phyloP scores from a whole-genome alignment of 2,329 filamentous ascomycete genomes.

The Cladobotryum mycophilum region DNA sequence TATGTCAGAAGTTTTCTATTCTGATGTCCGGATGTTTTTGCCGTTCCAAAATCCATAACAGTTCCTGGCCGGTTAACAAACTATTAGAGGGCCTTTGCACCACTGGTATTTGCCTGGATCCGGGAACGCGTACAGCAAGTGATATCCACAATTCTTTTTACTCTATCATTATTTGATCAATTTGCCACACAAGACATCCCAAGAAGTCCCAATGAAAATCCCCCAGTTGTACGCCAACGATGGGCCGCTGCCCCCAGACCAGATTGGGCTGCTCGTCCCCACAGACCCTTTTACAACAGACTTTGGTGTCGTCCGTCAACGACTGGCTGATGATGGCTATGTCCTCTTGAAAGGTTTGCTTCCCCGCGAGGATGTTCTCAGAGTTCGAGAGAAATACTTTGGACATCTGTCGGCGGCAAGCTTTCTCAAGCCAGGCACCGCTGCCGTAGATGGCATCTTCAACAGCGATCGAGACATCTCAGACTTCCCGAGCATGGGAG shows the following conservation, averaged over 20 bases:
- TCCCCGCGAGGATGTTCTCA: constrained; percentile 46
- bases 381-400: constrained; percentile 48
- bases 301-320: constrained; percentile 39
- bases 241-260: neutral
- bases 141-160: too few species aligned
- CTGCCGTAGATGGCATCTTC: constrained; percentile 49
- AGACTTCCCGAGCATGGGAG: constrained; percentile 36
- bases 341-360: constrained; percentile 49
- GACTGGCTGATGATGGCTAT: constrained; percentile 39
- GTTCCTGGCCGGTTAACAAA: too few species aligned
- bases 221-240: neutral
- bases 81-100: too few species aligned
- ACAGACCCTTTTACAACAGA: constrained; percentile 24
- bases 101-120: too few species aligned
- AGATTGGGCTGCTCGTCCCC: neutral
- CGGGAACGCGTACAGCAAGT: too few species aligned
- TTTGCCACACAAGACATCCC: too few species aligned
- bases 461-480: constrained; percentile 9
- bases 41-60: too few species aligned
- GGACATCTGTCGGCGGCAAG: constrained; percentile 46
- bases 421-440: constrained; percentile 47
- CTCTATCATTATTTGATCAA: too few species aligned
- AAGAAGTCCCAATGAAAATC: neutral
- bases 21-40: too few species aligned
- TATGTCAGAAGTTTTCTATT: too few species aligned